Base-by-base conservation (phyloP, 768 basidiomycete species). In the Collybiopsis luxurians region DNA sequence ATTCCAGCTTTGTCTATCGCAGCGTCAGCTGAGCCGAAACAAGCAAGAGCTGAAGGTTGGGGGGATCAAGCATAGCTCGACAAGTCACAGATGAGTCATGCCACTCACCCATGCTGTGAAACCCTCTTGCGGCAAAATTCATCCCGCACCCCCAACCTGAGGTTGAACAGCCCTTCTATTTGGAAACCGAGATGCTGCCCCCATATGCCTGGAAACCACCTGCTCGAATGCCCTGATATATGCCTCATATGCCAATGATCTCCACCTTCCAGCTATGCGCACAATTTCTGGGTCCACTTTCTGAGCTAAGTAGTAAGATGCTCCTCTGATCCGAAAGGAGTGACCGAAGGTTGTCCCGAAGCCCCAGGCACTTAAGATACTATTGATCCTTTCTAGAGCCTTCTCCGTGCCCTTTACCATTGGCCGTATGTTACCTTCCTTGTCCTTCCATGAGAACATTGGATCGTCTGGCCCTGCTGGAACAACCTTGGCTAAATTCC, bases 271-370 rank as follows among this genome's bases (percentile, higher is more conserved):
- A 9, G 50, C 42, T 2, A 67, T 34, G 6, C 59, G 58, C 0
- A 71, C 63, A 11, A 65, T 48, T 31, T 67, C 66, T 2, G 69
- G 67, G 15, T 49, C 30, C 4, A 69, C 66, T 6, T 55, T 54
- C 31, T 62, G 55, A 0, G 58, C 28, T 1, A 69, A 60, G 39
- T 57, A 62, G 47, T 60, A 62, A 2, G 66, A 59, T 0, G 70
- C 64, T 5, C 70, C 70, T 1, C 70, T 70, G 28, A 71, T 71
- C 19, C 67, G 59, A 51, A 71, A 71, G 19, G 63, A 69, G 60
- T 70, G 68, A 1, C 68, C 66, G 31, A 65, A 67, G 19, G 63
- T 11, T 7, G 59, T 66, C 0, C 63, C 67, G 53, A 47, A 64
- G 23, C 68, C 67, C 1, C 15, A 36, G 4, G 59, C 42, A 1